Percentiles rank a stretch among this genome's conserved stretches.
Conservation (phyloP, 2,329 filamentous ascomycete genomes). For the Hypoxylon sp. region DNA sequence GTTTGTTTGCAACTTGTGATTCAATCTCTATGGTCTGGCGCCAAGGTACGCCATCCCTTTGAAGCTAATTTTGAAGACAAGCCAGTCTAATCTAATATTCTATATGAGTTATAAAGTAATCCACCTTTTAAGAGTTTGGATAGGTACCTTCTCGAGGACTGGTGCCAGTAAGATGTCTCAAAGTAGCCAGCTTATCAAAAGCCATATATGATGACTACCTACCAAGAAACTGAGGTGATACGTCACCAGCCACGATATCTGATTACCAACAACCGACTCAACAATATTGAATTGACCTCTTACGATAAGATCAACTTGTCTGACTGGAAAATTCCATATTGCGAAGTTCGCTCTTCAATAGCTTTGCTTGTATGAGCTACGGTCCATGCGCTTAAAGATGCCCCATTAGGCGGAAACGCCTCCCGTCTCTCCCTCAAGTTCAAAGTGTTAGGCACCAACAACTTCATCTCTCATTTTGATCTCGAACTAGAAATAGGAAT, state of each 20-base stretch:
- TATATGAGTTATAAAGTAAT: background rate
- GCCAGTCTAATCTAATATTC: background rate
- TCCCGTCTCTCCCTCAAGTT: conserved; percentile 2
- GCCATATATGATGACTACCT: conserved; percentile 5
- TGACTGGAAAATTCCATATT: background rate
- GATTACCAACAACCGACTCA: background rate
- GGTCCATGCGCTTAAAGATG: conserved; percentile 3
- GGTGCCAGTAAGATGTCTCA: conserved; percentile 10
- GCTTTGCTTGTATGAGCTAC: background rate
- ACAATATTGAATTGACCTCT: conserved; percentile 1
- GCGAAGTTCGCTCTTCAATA: background rate
- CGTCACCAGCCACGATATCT: background rate
- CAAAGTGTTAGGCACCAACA: background rate
- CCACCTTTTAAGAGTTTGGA: background rate
- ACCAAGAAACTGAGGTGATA: conserved; percentile 2
- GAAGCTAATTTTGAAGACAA: conserved; percentile 2
- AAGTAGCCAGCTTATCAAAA: conserved; percentile 1
- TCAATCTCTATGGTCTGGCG: conserved; percentile 14
- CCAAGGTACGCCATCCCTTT: conserved; percentile 15
- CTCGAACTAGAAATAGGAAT: conserved; percentile 4
- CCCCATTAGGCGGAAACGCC: background rate
- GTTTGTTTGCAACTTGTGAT: conserved; percentile 24
- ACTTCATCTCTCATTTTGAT: conserved; percentile 8
- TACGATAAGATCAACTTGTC: background rate
- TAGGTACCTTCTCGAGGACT: background rate